Evolutionary conservation across 2,329 filamentous ascomycete species (phyloP).

Genomic region (Westerdykella sp.): DNA sequence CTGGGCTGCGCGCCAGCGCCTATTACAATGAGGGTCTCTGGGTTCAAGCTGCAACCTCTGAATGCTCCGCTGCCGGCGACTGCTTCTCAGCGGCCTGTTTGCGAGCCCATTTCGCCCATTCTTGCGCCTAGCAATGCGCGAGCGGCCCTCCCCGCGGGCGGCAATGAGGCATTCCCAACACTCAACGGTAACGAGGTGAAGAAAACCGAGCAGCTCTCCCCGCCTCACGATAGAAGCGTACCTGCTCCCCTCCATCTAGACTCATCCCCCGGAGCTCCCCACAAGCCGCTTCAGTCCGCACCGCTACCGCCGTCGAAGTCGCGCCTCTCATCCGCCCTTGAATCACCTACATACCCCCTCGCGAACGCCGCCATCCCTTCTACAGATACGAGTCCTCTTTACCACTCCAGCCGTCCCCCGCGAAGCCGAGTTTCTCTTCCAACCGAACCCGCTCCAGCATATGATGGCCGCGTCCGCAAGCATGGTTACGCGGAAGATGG

Average conservation of each 20-base stretch:
- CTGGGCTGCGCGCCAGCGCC: conserved; percentile 11
- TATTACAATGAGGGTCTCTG: conserved; percentile 25
- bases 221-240: background rate
- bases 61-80: conserved; percentile 24
- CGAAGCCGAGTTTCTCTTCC: conserved; percentile 17
- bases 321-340: conserved; percentile 19
- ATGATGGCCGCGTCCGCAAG: conserved; percentile 18
- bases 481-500: conserved; percentile 12
- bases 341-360: conserved; percentile 40
- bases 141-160: conserved; percentile 18
- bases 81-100: conserved; percentile 29
- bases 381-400: conserved; percentile 33
- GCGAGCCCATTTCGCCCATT: conserved; percentile 33
- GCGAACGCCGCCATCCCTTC: conserved; percentile 37
- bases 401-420: conserved; percentile 17
- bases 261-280: background rate
- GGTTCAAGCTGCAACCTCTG: conserved; percentile 31
- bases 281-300: conserved; percentile 14
- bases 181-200: background rate
- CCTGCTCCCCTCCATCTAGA: background rate
- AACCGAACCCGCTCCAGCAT: conserved; percentile 11
- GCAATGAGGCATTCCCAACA: conserved; percentile 2
- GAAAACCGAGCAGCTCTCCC: too few species aligned
- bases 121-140: conserved; percentile 16
- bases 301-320: conserved; percentile 16